These are phyloP conservation scores for Hamamelis virginiana DNA, from an alignment of 164 flowering plant species.

Conservation along the genomic window DNA sequence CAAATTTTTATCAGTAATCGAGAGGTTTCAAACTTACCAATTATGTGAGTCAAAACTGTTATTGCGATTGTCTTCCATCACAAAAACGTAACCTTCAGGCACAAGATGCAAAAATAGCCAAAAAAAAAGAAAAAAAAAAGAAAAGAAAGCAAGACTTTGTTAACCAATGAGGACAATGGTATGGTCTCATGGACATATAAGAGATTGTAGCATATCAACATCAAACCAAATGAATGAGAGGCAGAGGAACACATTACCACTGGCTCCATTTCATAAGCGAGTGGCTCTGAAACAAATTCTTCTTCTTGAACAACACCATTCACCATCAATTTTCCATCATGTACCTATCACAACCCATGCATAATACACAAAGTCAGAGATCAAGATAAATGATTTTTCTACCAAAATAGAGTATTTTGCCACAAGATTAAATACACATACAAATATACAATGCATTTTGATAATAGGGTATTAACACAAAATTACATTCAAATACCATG, in stretches of 20 bases:
- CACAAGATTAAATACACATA: too few species aligned
- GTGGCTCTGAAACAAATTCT: constrained; percentile 84
- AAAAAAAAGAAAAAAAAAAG: constrained; percentile 4
- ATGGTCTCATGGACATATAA: too few species aligned
- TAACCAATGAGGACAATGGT: too few species aligned
- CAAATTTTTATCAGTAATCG: not conserved
- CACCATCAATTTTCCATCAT: constrained; percentile 70
- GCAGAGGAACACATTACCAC: constrained; percentile 43
- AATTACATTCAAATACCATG: too few species aligned
- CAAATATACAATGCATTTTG: too few species aligned
- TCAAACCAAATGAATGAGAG: too few species aligned
- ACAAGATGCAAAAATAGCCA: constrained; percentile 58
- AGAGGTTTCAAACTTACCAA: constrained; percentile 50
- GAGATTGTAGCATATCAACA: not conserved
- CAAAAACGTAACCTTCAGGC: constrained; percentile 93
- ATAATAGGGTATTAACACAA: too few species aligned
- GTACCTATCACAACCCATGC: constrained; percentile 42
- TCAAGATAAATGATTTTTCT: not conserved
- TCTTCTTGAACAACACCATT: constrained; percentile 78
- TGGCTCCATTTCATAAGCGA: constrained; percentile 79
- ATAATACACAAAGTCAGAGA: not conserved
- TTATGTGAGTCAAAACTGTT: constrained; percentile 92
- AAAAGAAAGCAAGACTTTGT: too few species aligned
- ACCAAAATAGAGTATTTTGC: too few species aligned
- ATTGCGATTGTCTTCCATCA: constrained; percentile 96